A percentile compares a stretch with the other conserved stretches of the same genome.
These are phyloP conservation scores for Boletellus sp. DNA, from an alignment of 768 basidiomycete species.

Conservation along the genomic window DNA sequence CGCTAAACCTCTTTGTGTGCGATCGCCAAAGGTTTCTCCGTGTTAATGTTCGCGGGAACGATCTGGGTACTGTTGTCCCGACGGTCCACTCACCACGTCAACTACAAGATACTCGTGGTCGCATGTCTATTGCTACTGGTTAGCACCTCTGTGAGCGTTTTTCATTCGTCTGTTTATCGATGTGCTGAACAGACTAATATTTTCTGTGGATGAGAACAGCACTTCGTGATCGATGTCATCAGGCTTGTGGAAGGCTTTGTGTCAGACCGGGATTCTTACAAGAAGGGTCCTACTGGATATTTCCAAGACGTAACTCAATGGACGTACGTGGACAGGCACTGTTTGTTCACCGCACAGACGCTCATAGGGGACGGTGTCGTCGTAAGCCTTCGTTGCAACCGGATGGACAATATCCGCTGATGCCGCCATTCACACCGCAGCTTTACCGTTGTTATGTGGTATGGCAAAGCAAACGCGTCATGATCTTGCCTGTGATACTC, in stretches of 20 bases:
- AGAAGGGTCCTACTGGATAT: slow-evolving; percentile 20
- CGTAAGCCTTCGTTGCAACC: slow-evolving; percentile 11
- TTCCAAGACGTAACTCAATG: slow-evolving; percentile 25
- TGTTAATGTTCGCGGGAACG: slow-evolving; percentile 35
- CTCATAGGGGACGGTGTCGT: slow-evolving; percentile 30
- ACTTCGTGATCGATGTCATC: slow-evolving; percentile 24
- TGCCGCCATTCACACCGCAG: neutral
- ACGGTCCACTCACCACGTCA: slow-evolving; percentile 9
- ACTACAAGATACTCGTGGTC: slow-evolving; percentile 21
- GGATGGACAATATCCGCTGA: neutral
- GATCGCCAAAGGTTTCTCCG: slow-evolving; percentile 28
- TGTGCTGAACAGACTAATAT: neutral
- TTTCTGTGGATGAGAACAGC: slow-evolving; percentile 10
- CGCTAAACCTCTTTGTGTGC: neutral
- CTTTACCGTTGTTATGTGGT: slow-evolving; percentile 31
- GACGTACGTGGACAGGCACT: slow-evolving; percentile 30
- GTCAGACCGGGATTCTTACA: slow-evolving; percentile 7
- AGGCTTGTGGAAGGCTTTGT: slow-evolving; percentile 28
- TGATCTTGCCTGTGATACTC: slow-evolving; percentile 29
- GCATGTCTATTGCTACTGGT: slow-evolving; percentile 27
- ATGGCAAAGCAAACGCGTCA: slow-evolving; percentile 27
- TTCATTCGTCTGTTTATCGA: neutral
- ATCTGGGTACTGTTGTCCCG: slow-evolving; percentile 22
- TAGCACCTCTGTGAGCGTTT: slow-evolving; percentile 28
- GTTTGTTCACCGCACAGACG: slow-evolving; percentile 22